These are phyloP conservation scores for Russula abietina DNA, from an alignment of 768 basidiomycete genomes.

Conservation along the genomic window DNA sequence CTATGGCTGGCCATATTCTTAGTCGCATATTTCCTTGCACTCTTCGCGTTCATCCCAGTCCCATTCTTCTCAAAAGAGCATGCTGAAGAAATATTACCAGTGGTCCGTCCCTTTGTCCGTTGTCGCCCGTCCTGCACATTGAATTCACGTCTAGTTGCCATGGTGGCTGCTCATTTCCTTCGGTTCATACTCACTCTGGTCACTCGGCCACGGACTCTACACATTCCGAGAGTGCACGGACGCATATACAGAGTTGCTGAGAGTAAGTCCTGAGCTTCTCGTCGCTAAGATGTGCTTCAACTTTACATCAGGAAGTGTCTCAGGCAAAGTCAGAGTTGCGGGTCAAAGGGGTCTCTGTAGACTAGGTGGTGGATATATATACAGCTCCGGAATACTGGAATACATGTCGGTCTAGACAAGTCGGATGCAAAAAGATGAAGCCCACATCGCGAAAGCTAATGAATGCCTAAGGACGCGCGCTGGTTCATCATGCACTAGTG, in stretches of 20 bases:
- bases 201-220: conserved; percentile 68
- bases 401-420: conserved; percentile 10
- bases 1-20: conserved; percentile 39
- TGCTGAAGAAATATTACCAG: conserved; percentile 49
- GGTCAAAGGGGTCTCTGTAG: conserved; percentile 23
- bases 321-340: conserved; percentile 25
- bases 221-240: conserved; percentile 75
- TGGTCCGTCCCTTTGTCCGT: conserved; percentile 39
- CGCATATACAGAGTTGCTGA: conserved; percentile 63
- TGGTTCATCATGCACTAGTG: conserved; percentile 1
- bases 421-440: background rate
- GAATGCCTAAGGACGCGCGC: conserved; percentile 24
- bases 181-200: conserved; percentile 73
- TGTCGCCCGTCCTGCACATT: background rate
- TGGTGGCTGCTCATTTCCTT: conserved; percentile 80
- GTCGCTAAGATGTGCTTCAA: background rate
- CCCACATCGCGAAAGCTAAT: background rate
- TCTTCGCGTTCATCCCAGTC: conserved; percentile 49
- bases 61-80: conserved; percentile 46
- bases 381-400: conserved; percentile 17
- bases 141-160: conserved; percentile 47
- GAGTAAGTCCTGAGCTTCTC: conserved; percentile 38
- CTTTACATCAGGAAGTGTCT: conserved; percentile 22
- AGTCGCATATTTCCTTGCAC: conserved; percentile 49
- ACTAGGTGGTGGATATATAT: conserved; percentile 21